These are phyloP conservation scores for Mycena venus DNA, from an alignment of 768 basidiomycete genomes.

Conservation along the genomic window DNA sequence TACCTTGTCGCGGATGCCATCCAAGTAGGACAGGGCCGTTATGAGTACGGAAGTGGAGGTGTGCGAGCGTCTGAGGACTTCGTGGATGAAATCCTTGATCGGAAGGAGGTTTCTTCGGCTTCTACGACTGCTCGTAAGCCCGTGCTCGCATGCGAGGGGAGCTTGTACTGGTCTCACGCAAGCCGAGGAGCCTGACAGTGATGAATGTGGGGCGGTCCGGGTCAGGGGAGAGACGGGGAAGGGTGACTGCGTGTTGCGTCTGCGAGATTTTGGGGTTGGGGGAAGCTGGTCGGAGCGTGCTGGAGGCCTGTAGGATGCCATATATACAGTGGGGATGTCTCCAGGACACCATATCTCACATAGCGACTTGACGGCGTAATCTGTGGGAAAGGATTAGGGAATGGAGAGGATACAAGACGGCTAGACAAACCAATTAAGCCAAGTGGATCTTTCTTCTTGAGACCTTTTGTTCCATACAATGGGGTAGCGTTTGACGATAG, in stretches of 20 bases:
- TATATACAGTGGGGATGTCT: slow-evolving; percentile 75
- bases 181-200: slow-evolving; percentile 45
- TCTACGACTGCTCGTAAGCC: slow-evolving; percentile 30
- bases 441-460: slow-evolving; percentile 73
- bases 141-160: slow-evolving; percentile 34
- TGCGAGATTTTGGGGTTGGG: slow-evolving; percentile 22
- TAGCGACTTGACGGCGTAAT: slow-evolving; percentile 84
- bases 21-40: slow-evolving; percentile 89
- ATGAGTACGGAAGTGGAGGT: slow-evolving; percentile 89
- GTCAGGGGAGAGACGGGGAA: slow-evolving; percentile 68
- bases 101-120: slow-evolving; percentile 62
- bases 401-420: background rate
- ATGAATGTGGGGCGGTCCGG: slow-evolving; percentile 45
- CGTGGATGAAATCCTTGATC: slow-evolving; percentile 86
- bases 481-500: slow-evolving; percentile 56
- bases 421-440: slow-evolving; percentile 76
- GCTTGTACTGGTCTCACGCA: no score
- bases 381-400: slow-evolving; percentile 53
- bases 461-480: slow-evolving; percentile 49
- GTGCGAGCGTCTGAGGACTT: slow-evolving; percentile 88
- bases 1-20: slow-evolving; percentile 81
- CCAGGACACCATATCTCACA: slow-evolving; percentile 87
- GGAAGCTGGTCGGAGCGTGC: slow-evolving; percentile 33
- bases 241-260: slow-evolving; percentile 59
- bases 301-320: slow-evolving; percentile 50